phyloP scores from a whole-genome alignment of 148 eudicot species.

The Cornus kousa region DNA sequence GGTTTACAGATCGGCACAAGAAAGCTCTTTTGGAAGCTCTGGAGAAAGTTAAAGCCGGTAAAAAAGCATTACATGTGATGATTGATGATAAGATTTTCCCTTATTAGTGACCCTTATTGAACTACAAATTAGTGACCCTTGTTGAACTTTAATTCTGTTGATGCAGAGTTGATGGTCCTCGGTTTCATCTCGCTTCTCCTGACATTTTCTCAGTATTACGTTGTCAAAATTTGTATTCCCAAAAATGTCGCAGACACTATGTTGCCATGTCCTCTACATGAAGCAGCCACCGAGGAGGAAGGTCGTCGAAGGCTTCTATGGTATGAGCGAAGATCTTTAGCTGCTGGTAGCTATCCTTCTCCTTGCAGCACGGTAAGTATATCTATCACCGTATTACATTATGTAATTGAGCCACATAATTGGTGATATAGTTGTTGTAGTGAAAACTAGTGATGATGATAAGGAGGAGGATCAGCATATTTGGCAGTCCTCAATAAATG shows the following conservation, averaged over 20 bases:
- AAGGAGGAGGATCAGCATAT: not conserved
- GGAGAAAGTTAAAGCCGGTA: constrained; percentile 87
- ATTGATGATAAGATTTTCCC: not conserved
- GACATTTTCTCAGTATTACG: constrained; percentile 79
- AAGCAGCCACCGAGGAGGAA: not conserved
- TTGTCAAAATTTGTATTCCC: constrained; percentile 68
- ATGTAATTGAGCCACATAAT: not conserved
- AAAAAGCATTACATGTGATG: not conserved
- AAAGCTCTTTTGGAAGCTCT: constrained; percentile 72
- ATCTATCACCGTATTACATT: not conserved
- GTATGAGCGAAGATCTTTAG: constrained; percentile 35
- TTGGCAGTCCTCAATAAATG: not conserved
- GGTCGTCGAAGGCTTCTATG: constrained; percentile 44
- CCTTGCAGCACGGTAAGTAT: constrained; percentile 47
- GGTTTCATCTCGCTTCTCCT: constrained; percentile 89
- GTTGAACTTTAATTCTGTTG: not conserved
- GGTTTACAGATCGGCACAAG: constrained; percentile 60
- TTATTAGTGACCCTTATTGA: not conserved
- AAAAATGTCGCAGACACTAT: constrained; percentile 43
- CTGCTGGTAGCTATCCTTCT: constrained; percentile 11
- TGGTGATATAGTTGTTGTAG: not conserved
- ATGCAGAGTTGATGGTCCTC: constrained; percentile 86
- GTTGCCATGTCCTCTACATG: constrained; percentile 55
- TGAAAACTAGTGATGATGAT: not conserved
- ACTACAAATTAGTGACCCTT: not conserved